Evolutionary conservation across 192 early-diverging fungal genomes (phyloP), one percentile per base, ranked within the genome.

Genomic region (Coemansia sp.): DNA sequence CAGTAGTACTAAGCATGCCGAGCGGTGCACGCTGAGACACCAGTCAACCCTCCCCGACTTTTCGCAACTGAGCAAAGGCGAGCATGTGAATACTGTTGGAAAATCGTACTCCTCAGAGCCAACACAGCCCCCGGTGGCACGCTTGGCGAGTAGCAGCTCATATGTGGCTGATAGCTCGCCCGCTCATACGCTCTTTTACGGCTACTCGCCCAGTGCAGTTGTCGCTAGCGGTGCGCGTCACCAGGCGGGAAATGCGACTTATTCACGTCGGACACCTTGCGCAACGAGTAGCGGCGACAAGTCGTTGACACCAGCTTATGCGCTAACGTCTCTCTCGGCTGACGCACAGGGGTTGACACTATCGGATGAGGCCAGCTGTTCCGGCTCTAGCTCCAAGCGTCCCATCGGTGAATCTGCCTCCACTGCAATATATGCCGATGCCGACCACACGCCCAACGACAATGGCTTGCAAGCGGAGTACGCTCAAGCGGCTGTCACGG

Each of bases 31-130:
- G 7, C 59, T 76, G 60, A 69, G 78, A 33, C 78, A 81, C 45
- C 78, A 81, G 67, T 66, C 66, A 1, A 81, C 78, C 5, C 60
- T 71, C 9, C 78, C 73, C 8, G 67, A 76, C 45, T 59, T 26
- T 31, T 23, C 31, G 40, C 57, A 55, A 13, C 26, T 55, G 51
- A 55, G 51, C 51, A 55, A 33, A 8, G 24, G 51, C 21, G 45
- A 9, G 3, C 20, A 7, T 23, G 45, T 9, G 3, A 18, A 48
- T 48, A 9, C 20, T 0, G 21, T 21, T 23, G 21, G 5, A 2
- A 48, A 4, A 2, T n/a, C 45, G 8, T 23, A 48, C 20, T 48
- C 45, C 6, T 13, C 26, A 7, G 26, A 28, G 24, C 78, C 73
- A 1, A 20, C 40, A 1, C 45, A 53, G 16, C 78, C 78, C 6